Conservation (phyloP, 768 basidiomycete genomes). For the Crucibulum laeve region DNA sequence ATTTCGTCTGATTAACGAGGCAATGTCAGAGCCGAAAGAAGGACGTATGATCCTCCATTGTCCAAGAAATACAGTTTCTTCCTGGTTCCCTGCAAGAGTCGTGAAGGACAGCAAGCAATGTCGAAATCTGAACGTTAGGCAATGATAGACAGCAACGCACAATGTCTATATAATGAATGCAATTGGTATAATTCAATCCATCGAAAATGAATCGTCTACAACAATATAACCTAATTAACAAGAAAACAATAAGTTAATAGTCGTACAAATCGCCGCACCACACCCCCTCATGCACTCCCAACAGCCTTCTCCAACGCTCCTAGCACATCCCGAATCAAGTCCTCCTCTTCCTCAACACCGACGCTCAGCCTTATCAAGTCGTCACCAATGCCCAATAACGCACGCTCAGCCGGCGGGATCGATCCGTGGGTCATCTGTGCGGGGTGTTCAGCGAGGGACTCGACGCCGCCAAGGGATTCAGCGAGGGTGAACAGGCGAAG, state of each 20-base stretch:
- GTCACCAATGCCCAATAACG: constrained; percentile 69
- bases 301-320: constrained; percentile 53
- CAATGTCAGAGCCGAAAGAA: too few species aligned
- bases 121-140: too few species aligned
- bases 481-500: constrained; percentile 75
- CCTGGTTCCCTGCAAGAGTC: too few species aligned
- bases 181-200: too few species aligned
- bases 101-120: too few species aligned
- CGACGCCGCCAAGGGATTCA: constrained; percentile 89
- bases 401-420: constrained; percentile 66
- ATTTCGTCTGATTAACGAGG: too few species aligned
- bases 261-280: neutral
- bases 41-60: too few species aligned
- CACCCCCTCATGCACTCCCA: neutral
- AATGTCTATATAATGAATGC: too few species aligned
- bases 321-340: constrained; percentile 70
- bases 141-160: too few species aligned
- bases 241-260: neutral
- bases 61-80: too few species aligned
- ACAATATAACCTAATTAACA: neutral
- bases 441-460: constrained; percentile 86
- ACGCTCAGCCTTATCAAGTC: constrained; percentile 78
- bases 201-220: too few species aligned
- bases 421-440: constrained; percentile 86
- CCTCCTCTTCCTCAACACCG: constrained; percentile 85